Evolutionary conservation across 2,329 filamentous ascomycete genomes (phyloP).

Genomic region (Scedosporium minutisporum): DNA sequence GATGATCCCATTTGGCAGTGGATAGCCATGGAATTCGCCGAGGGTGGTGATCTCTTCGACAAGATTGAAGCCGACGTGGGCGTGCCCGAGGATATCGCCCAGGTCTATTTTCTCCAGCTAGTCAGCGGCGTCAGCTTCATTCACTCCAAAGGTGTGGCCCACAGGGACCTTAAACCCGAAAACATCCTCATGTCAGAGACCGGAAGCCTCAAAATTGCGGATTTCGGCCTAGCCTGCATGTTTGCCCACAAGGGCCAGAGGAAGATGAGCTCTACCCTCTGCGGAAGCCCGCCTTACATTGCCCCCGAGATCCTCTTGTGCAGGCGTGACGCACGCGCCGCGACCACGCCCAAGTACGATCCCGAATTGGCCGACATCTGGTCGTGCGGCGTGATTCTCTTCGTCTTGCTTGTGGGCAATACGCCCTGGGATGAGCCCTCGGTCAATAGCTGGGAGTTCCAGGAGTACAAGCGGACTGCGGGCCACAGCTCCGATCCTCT

Average conservation of each 20-base stretch:
- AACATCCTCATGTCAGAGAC: constrained; percentile 82
- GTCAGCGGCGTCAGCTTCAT: constrained; percentile 87
- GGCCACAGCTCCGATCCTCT: constrained; percentile 78
- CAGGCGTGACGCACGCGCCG: constrained; percentile 32
- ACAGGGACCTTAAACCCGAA: constrained; percentile 87
- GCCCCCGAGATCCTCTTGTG: constrained; percentile 76
- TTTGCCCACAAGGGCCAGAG: constrained; percentile 80
- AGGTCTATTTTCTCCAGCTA: constrained; percentile 91
- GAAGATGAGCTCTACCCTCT: constrained; percentile 80
- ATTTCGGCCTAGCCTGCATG: constrained; percentile 91
- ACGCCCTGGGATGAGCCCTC: constrained; percentile 97
- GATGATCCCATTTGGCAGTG: constrained; percentile 84
- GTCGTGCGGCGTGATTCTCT: constrained; percentile 97
- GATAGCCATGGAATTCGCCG: constrained; percentile 97
- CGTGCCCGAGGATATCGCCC: constrained; percentile 87
- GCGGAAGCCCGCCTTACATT: constrained; percentile 93
- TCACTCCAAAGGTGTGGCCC: constrained; percentile 90
- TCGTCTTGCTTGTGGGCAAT: constrained; percentile 89
- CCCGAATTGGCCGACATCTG: constrained; percentile 86
- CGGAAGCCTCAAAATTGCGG: constrained; percentile 86
- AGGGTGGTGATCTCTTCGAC: constrained; percentile 94
- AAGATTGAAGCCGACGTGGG: constrained; percentile 98
- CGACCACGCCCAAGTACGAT: constrained; percentile 48
- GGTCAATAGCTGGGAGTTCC: constrained; percentile 75
- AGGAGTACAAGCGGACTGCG: constrained; percentile 71